Evolutionary conservation across 2,329 filamentous ascomycete genomes (phyloP), one percentile per base, ranked within the genome.

Genomic region (Paramyrothecium sp.): DNA sequence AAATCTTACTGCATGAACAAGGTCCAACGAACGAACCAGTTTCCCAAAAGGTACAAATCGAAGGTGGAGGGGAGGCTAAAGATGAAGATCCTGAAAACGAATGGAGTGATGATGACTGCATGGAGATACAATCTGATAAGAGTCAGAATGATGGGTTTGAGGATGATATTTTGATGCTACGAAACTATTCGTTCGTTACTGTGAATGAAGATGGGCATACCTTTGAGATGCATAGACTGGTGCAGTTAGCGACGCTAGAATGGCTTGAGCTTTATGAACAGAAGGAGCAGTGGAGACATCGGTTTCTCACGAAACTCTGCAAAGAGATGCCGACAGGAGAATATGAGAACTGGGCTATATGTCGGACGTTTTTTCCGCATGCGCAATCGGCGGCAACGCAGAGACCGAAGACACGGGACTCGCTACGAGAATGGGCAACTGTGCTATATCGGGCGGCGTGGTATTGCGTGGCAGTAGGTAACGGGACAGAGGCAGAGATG

Each of bases 141-240:
- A 55, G 49, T 50, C 38, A 61, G 41, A 13, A 53, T 53, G 58
- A 58, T 21, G 59, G 63, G 20, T 65, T 70, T 47, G 63, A 67
- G 61, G 60, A 61, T 7, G 71, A 73, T 56, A 52, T 75, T 1
- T n/a, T 53, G 4, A 58, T 59, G 11, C 59, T 77, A 26, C 54
- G 63, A 34, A 63, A 67, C 50, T 76, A 65, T 58, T 72, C 61
- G 4, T 67, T 75, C 20, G 64, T 76, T 21, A 56, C 52, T 17
- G 54, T 55, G 19, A 64, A 51, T 19, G 56, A 26, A 56, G 50
- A 56, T 52, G 51, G 56, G 3, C 60, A 20, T 33, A 59, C 38
- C 8, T 74, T 73, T 57, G 67, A 73, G 56, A 75, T 75, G 72
- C 73, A 76, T 58, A 47, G 51, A 21, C 61, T 76, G 20, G 72